Evolutionary conservation across 495 filamentous ascomycete genomes (phyloP).

Genomic region (Jackrogersella minutella): DNA sequence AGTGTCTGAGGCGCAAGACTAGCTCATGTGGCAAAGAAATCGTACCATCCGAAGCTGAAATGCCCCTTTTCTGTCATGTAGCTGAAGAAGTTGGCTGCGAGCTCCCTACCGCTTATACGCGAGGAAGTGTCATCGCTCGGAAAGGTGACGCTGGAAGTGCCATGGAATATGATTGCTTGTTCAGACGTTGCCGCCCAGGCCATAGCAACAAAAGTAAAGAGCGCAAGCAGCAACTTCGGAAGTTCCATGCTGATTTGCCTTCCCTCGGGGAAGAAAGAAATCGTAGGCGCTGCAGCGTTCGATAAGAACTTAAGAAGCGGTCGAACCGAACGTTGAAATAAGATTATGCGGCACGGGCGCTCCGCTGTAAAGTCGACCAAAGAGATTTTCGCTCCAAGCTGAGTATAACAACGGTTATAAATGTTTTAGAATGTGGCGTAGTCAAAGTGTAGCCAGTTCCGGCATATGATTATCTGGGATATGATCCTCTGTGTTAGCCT

Average conservation of each 20-base stretch:
- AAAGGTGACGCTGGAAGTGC: not conserved
- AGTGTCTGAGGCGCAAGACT: not conserved
- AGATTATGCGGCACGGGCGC: not conserved
- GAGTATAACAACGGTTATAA: not conserved
- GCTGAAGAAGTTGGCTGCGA: not conserved
- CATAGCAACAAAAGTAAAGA: not conserved
- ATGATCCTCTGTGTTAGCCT: not conserved
- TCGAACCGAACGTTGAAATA: not conserved
- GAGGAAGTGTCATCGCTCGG: not conserved
- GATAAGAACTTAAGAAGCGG: not conserved
- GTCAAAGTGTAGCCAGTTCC: not conserved
- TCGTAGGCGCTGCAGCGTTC: not conserved
- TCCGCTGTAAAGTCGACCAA: not conserved
- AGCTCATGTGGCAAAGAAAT: not conserved
- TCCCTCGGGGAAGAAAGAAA: not conserved
- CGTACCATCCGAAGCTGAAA: constrained; percentile 11
- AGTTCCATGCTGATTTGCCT: not conserved
- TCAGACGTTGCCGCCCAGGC: not conserved
- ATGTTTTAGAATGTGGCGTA: not conserved
- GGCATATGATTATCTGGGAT: not conserved
- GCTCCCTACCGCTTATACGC: not conserved
- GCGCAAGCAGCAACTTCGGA: not conserved
- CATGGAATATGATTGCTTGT: not conserved
- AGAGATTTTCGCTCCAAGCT: not conserved
- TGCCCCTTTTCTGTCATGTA: constrained; percentile 4